Conservation (phyloP, 2,329 filamentous ascomycete genomes). For the Ceratocystis cacaofunesta region DNA sequence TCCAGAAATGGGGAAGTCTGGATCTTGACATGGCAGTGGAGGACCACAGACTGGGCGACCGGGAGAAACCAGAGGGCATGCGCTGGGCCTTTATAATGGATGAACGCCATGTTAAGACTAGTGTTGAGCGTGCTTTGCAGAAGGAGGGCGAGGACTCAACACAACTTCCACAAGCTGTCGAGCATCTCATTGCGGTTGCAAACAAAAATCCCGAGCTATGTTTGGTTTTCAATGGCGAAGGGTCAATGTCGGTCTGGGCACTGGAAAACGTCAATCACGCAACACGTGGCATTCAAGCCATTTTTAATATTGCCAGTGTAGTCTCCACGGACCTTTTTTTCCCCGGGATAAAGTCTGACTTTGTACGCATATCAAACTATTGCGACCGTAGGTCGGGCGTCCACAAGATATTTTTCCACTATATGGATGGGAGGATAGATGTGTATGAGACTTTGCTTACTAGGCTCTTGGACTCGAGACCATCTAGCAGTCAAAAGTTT, state of each 20-base stretch:
- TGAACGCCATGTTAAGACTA: slow-evolving; percentile 60
- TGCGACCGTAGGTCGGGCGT: slow-evolving; percentile 5
- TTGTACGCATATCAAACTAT: slow-evolving; percentile 10
- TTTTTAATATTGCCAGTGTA: slow-evolving; percentile 79
- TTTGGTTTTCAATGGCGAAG: slow-evolving; percentile 66
- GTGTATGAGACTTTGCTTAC: slow-evolving; percentile 69
- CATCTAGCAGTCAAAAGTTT: slow-evolving; percentile 33
- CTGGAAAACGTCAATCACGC: slow-evolving; percentile 72
- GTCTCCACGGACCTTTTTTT: slow-evolving; percentile 41
- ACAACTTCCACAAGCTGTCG: slow-evolving; percentile 38
- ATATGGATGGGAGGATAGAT: slow-evolving; percentile 71
- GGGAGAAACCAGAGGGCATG: slow-evolving; percentile 22
- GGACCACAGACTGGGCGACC: slow-evolving; percentile 21
- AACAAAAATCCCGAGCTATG: slow-evolving; percentile 79
- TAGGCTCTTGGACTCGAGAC: slow-evolving; percentile 58
- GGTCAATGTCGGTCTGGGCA: slow-evolving; percentile 83
- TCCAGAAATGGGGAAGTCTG: slow-evolving; percentile 68
- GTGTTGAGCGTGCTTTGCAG: slow-evolving; percentile 62
- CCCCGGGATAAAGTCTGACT: slow-evolving; percentile 21
- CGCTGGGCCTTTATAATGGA: slow-evolving; percentile 71
- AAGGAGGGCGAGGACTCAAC: slow-evolving; percentile 18
- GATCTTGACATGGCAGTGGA: slow-evolving; percentile 61
- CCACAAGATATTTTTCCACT: slow-evolving; percentile 54
- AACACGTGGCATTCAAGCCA: slow-evolving; percentile 45
- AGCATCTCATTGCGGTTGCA: slow-evolving; percentile 73